A percentile compares a stretch with the other conserved stretches of the same genome.
Conservation (phyloP, 2,329 filamentous ascomycete species). For the Aspergillus versicolor region DNA sequence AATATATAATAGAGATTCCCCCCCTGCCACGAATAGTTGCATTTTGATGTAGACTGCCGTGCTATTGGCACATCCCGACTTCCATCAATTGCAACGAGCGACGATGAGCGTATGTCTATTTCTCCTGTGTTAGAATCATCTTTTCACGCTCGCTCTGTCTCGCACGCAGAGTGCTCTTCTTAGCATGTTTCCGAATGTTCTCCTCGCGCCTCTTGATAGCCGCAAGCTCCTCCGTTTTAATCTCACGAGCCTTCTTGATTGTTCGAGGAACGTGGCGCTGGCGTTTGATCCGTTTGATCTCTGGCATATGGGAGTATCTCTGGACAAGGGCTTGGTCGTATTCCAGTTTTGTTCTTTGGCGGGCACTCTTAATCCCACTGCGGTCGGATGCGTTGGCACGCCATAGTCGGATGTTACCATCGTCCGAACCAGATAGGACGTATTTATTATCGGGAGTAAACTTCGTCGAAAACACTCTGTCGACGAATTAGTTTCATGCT, state of each 20-base stretch:
- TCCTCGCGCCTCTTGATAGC: constrained; percentile 88
- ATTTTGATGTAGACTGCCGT: neutral
- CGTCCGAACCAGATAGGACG: constrained; percentile 85
- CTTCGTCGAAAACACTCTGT: constrained; percentile 73
- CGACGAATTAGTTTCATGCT: constrained; percentile 14
- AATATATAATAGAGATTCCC: neutral
- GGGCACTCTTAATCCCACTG: constrained; percentile 79
- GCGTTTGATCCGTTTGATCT: constrained; percentile 83
- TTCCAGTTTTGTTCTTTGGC: constrained; percentile 83
- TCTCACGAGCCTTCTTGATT: constrained; percentile 93
- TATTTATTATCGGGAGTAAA: constrained; percentile 92
- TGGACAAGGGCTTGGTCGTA: constrained; percentile 84
- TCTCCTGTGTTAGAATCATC: constrained; percentile 73
- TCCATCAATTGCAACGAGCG: neutral
- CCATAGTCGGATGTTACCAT: constrained; percentile 90
- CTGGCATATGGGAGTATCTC: constrained; percentile 92
- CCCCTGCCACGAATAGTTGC: neutral
- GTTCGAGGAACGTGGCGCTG: constrained; percentile 90
- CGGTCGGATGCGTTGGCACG: constrained; percentile 79
- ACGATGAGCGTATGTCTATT: constrained; percentile 40
- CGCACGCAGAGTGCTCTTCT: constrained; percentile 71
- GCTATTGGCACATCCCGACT: neutral
- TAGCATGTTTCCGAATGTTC: constrained; percentile 88
- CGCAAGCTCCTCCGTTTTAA: constrained; percentile 85
- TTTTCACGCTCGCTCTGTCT: constrained; percentile 83